A percentile compares a stretch with the other conserved stretches of the same genome.
Evolutionary conservation across 352 stramenopile genomes (phyloP).

Genomic region (Pythium dissotocum): DNA sequence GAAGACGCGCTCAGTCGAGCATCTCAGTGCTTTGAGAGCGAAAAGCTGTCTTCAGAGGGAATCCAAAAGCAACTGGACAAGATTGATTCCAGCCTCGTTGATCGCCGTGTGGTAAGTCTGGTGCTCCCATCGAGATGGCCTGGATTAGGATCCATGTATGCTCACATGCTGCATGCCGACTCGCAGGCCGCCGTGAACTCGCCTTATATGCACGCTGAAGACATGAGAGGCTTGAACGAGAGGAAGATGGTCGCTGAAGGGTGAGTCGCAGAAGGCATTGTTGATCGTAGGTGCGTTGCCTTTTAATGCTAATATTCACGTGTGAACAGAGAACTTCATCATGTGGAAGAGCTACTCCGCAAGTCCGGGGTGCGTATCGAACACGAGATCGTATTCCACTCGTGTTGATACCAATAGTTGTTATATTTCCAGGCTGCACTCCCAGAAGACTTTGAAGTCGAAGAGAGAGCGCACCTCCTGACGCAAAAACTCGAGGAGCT

Average conservation of each 20-base stretch:
- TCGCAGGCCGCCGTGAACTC: neutral
- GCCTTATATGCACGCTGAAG: neutral
- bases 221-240: neutral
- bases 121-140: no score
- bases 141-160: neutral
- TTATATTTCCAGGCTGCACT: constrained; percentile 2
- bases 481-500: neutral
- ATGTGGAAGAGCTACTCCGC: constrained; percentile 14
- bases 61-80: neutral
- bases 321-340: constrained; percentile 4
- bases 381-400: neutral
- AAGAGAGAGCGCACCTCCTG: neutral
- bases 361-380: constrained; percentile 5
- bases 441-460: constrained; percentile 11
- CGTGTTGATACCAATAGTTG: neutral
- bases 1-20: neutral
- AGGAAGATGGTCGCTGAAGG: neutral
- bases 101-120: neutral
- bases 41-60: neutral
- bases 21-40: neutral
- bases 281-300: neutral
- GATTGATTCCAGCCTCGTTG: neutral
- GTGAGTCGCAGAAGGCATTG: neutral
- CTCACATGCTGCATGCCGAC: no score
- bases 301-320: neutral